Base-by-base conservation (phyloP, 352 stramenopile species). In the Globisporangium spinosum region DNA sequence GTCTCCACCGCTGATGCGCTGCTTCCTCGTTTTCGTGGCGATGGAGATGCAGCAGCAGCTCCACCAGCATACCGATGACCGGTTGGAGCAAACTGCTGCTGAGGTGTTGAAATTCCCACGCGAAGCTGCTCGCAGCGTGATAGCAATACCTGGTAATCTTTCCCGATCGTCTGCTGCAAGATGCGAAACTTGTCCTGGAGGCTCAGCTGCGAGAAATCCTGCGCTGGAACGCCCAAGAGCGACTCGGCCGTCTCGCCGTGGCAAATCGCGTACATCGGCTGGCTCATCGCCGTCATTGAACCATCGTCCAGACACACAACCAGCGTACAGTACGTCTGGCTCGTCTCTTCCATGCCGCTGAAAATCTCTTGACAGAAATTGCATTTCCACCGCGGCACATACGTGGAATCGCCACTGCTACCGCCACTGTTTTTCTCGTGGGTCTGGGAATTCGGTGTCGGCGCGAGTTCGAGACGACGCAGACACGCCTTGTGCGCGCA, bases 281-380 rank as follows among this genome's bases (percentile, higher is more conserved):
- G 34, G 15, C 17, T 51, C 2, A 12, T 22, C 22, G n/a, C 49
- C 4, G n/a, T 25, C 20, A 17, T 58, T 8, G 62, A 78, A 10
- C 77, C 70, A 53, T 83, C 78, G 54, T 89, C 80, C 6, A 91
- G 45, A 5, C 56, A 67, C 38, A 89, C 56, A 0, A 77, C 61
- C n/a, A 89, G 58, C 6, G 79, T 62, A 29, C 71, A 66, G 54
- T 77, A 91, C 3, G 71, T 84, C 51, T 89, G 79, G 1, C 73
- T 60, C 1, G 76, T 91, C 15, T 79, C 72, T 61, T 78, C 58
- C 70, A 81, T 80, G 4, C 77, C 80, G 15, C 73, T 71, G 63
- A 88, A 88, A 20, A 87, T 72, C 70, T 89, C 74, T 32, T 81
- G 68, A 56, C 83, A 89, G 61, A 87, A 87, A 6, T 47, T 40